phyloP scores from a whole-genome alignment of 2,329 filamentous ascomycete species.

The Botryosphaeria agaves region DNA sequence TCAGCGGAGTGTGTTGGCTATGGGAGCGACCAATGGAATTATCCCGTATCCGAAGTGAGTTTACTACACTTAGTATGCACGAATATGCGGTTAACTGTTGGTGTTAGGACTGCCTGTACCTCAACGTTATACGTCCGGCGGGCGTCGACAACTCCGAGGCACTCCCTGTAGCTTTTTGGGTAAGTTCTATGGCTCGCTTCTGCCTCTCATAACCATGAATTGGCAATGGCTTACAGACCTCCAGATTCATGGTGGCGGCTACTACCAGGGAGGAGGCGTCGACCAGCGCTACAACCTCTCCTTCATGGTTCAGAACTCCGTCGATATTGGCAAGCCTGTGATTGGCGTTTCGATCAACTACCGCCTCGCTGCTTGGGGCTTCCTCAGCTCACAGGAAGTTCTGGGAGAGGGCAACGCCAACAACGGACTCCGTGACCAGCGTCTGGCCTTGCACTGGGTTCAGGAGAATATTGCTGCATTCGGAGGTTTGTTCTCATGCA shows the following conservation, averaged over 20 bases:
- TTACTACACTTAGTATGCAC: no score
- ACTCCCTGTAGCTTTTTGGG: conserved; percentile 44
- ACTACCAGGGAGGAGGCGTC: conserved; percentile 29
- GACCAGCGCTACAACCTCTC: conserved; percentile 46
- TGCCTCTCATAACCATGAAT: no score
- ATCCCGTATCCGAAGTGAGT: conserved; percentile 31
- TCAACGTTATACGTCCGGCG: conserved; percentile 42
- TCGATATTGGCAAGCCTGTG: conserved; percentile 28
- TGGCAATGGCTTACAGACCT: no score
- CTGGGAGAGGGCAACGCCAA: conserved; percentile 36
- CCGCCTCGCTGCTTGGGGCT: conserved; percentile 50
- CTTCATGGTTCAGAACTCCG: conserved; percentile 34
- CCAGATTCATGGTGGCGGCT: conserved; percentile 23
- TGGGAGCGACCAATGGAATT: conserved; percentile 14
- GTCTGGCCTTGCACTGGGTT: conserved; percentile 28
- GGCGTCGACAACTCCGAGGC: conserved; percentile 24
- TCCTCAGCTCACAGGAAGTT: conserved; percentile 40
- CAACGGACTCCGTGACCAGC: conserved; percentile 24
- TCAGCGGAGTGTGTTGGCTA: conserved; percentile 24
- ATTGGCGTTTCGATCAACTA: conserved; percentile 45
- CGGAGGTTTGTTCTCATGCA: conserved; percentile 9
- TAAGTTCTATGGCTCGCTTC: no score
- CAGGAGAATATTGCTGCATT: conserved; percentile 24
- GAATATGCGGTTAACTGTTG: no score
- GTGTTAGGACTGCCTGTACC: conserved; percentile 43